Base-by-base conservation (phyloP, 441 rosid species). In the Eugenia klotzschiana region DNA sequence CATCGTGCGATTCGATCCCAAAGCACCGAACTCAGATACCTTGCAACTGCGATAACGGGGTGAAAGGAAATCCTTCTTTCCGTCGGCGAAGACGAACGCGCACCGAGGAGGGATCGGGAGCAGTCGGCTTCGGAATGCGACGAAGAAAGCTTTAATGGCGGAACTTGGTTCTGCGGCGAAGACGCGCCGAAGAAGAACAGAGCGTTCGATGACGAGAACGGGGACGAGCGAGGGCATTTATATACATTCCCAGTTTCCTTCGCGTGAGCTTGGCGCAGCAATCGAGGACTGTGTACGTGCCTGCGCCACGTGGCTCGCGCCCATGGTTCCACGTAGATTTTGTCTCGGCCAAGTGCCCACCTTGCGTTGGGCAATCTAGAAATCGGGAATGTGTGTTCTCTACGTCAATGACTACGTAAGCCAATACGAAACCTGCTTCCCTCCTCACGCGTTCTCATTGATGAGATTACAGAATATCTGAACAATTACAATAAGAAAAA, bases 1-100 rank as follows among this genome's bases (percentile, higher is more conserved):
- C 98, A 95, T 94, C 1, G 93, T 84, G 85, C 79, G 92, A 54
- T 90, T 91, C n/a, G 89, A 91, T 88, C 94, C 87, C 69, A 79
- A 22, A 37, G 54, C 46, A 1, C 15, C 25, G 81, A 51, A 51
- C 55, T 27, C 40, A 16, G 40, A 8, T 7, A 15, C 40, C 72
- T 27, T 7, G 72, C 74, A 20, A 37, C 74, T 8, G 74, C 74
- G n/a, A 60, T 2, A 13, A 29, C 51, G 46, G 46, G 18, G 46
- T 12, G 33, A 37, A 27, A 18, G 3, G 82, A 18, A 51, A 51
- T 18, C 58, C 82, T 51, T 51, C 14, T 27, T 7, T 23, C 10
- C 46, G 33, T 18, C 58, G 16, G 82, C 72, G 64, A 82, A 83
- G 79, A 60, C 86, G 54, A 54, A 81, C 37, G 7, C 89, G 86